phyloP scores from a whole-genome alignment of 495 filamentous ascomycete genomes.

The Daldinia loculata region DNA sequence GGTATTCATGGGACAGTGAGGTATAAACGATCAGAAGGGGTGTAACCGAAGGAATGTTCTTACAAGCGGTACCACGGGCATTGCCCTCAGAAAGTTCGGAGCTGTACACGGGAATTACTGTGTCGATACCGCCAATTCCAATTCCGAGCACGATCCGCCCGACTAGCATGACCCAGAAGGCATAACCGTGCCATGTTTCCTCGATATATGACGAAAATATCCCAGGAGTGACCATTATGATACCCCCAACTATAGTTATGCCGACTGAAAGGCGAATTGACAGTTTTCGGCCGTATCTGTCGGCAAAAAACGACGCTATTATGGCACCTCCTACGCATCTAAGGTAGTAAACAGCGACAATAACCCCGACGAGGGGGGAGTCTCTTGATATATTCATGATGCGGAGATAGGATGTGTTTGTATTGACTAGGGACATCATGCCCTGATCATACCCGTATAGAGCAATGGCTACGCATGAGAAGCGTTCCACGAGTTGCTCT shows the following conservation, averaged over 20 bases:
- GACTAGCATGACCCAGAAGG: conserved; percentile 58
- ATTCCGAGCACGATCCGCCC: conserved; percentile 65
- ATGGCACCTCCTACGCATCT: conserved; percentile 64
- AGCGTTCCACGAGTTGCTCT: conserved; percentile 58
- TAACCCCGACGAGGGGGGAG: conserved; percentile 61
- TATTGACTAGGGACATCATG: conserved; percentile 70
- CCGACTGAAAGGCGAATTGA: conserved; percentile 60
- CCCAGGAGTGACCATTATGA: conserved; percentile 64
- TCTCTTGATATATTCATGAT: conserved; percentile 62
- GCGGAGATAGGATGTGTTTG: conserved; percentile 61
- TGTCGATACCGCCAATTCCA: conserved; percentile 66
- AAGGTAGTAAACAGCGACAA: conserved; percentile 68
- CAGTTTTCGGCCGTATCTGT: conserved; percentile 59
- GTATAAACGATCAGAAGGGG: neutral
- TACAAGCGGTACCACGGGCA: conserved; percentile 57
- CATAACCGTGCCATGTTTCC: conserved; percentile 46
- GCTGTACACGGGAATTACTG: conserved; percentile 65
- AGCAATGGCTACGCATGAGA: conserved; percentile 65
- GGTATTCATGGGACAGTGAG: neutral
- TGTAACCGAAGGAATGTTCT: conserved; percentile 3
- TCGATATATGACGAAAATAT: conserved; percentile 47
- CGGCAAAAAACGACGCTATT: conserved; percentile 57
- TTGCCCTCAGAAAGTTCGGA: conserved; percentile 61
- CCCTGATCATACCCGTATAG: conserved; percentile 67
- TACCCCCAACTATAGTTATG: conserved; percentile 58